A percentile compares a stretch with the other conserved stretches of the same genome.
Conservation (phyloP, 257 asterid species). For the Scutellaria baicalensis region DNA sequence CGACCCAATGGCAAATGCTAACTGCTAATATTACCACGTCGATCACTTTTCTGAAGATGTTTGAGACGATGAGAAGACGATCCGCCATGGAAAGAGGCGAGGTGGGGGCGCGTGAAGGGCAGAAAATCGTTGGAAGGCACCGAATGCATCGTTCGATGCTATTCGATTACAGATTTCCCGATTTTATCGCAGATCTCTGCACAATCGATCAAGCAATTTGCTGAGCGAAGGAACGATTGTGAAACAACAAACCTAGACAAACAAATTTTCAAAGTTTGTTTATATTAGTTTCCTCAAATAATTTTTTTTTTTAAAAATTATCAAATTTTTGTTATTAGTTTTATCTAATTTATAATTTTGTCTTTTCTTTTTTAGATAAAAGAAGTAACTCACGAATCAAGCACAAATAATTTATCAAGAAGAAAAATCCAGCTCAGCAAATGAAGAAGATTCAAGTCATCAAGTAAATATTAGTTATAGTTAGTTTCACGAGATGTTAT, state of each 20-base stretch:
- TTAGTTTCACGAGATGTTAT: too few relatives aligned
- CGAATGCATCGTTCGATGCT: constrained; percentile 97
- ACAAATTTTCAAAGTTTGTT: neutral
- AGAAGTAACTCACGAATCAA: too few relatives aligned
- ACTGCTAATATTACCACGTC: constrained; percentile 61
- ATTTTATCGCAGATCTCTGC: neutral
- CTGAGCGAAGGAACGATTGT: neutral
- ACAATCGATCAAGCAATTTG: neutral
- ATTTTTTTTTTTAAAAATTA: too few relatives aligned
- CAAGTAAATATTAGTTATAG: too few relatives aligned
- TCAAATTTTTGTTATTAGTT: too few relatives aligned
- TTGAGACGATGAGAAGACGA: constrained; percentile 55
- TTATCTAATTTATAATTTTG: too few relatives aligned
- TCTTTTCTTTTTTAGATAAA: too few relatives aligned
- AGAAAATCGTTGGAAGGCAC: constrained; percentile 45
- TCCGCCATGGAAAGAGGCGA: constrained; percentile 44
- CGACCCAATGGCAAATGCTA: constrained; percentile 30
- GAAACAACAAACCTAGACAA: neutral
- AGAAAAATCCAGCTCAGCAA: too few relatives aligned
- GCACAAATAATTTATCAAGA: too few relatives aligned
- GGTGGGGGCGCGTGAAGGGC: constrained; percentile 34
- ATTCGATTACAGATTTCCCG: constrained; percentile 36
- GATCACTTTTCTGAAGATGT: constrained; percentile 47
- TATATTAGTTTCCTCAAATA: too few relatives aligned
- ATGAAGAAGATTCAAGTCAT: too few relatives aligned